These are phyloP conservation scores for Ochetophila trinervis DNA, from an alignment of 306 rosid species.

Conservation along the genomic window DNA sequence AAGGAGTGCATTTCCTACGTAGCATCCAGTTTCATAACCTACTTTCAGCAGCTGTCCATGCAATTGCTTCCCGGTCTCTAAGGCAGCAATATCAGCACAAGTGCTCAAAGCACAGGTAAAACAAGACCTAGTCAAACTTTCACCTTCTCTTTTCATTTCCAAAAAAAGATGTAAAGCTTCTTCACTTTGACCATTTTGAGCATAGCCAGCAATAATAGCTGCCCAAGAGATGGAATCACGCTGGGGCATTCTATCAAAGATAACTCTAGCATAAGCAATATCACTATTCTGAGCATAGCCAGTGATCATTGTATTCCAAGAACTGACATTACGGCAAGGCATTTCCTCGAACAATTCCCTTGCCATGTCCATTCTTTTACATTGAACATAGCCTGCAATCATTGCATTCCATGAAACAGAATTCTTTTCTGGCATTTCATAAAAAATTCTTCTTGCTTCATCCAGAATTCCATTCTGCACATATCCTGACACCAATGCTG, in stretches of 20 bases:
- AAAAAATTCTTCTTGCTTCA: slow-evolving; percentile 51
- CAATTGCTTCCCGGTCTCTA: slow-evolving; percentile 81
- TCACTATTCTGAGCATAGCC: slow-evolving; percentile 65
- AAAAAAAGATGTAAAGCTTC: slow-evolving; percentile 71
- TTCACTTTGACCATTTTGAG: slow-evolving; percentile 70
- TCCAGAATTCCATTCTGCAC: slow-evolving; percentile 76
- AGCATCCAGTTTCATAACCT: slow-evolving; percentile 66
- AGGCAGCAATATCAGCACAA: slow-evolving; percentile 77
- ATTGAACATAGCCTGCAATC: slow-evolving; percentile 73
- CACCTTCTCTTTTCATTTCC: slow-evolving; percentile 64
- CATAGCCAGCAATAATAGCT: slow-evolving; percentile 73
- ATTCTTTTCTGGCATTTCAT: slow-evolving; percentile 65
- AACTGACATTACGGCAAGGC: slow-evolving; percentile 67
- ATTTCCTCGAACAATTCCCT: slow-evolving; percentile 61
- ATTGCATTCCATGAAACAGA: slow-evolving; percentile 69
- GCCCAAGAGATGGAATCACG: slow-evolving; percentile 88
- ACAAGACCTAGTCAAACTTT: slow-evolving; percentile 52
- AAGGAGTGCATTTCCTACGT: slow-evolving; percentile 85
- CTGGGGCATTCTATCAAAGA: slow-evolving; percentile 68
- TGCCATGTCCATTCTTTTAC: slow-evolving; percentile 58
- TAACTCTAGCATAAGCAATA: slow-evolving; percentile 53
- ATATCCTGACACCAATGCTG: slow-evolving; percentile 72
- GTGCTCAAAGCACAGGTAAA: slow-evolving; percentile 74
- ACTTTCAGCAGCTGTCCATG: slow-evolving; percentile 63
- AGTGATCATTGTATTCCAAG: slow-evolving; percentile 82